phyloP scores from a whole-genome alignment of 345 rosid genomes.

The Citrus unshiu region DNA sequence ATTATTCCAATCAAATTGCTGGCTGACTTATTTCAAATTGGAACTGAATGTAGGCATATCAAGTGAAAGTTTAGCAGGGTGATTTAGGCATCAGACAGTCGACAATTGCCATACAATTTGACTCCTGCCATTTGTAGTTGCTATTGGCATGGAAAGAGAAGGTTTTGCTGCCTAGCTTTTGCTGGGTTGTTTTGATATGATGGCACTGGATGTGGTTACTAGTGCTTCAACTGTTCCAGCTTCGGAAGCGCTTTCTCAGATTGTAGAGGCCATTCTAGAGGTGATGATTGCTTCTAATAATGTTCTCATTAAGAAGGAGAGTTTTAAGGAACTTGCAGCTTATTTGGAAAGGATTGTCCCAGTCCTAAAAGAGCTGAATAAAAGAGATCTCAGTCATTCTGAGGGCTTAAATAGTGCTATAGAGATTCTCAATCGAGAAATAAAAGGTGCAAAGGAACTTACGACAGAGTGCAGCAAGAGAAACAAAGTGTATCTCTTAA shows the following conservation, averaged over 20 bases:
- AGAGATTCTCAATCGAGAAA: slow-evolving; percentile 49
- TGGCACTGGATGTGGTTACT: slow-evolving; percentile 37
- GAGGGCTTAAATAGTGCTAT: slow-evolving; percentile 44
- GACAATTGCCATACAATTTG: neutral
- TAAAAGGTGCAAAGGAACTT: slow-evolving; percentile 47
- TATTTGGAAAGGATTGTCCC: slow-evolving; percentile 53
- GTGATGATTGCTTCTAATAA: slow-evolving; percentile 28
- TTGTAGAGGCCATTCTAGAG: slow-evolving; percentile 42
- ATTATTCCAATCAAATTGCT: neutral
- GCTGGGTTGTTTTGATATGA: slow-evolving; percentile 15
- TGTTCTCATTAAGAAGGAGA: slow-evolving; percentile 48
- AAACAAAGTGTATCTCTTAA: slow-evolving; percentile 59
- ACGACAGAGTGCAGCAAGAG: slow-evolving; percentile 42
- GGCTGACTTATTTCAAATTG: neutral
- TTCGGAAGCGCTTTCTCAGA: slow-evolving; percentile 41
- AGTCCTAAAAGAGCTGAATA: slow-evolving; percentile 46
- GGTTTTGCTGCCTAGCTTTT: slow-evolving; percentile 14
- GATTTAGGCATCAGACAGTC: neutral
- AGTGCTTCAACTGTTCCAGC: slow-evolving; percentile 36
- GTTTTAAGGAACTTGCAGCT: slow-evolving; percentile 44
- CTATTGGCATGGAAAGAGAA: slow-evolving; percentile 9
- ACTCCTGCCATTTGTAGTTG: slow-evolving; percentile 2
- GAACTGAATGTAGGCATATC: slow-evolving; percentile 11
- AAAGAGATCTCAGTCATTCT: slow-evolving; percentile 27
- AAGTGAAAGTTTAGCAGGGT: slow-evolving; percentile 1